Evolutionary conservation across 306 rosid species (phyloP).

Genomic region (Herpetospermum pedunculosum): DNA sequence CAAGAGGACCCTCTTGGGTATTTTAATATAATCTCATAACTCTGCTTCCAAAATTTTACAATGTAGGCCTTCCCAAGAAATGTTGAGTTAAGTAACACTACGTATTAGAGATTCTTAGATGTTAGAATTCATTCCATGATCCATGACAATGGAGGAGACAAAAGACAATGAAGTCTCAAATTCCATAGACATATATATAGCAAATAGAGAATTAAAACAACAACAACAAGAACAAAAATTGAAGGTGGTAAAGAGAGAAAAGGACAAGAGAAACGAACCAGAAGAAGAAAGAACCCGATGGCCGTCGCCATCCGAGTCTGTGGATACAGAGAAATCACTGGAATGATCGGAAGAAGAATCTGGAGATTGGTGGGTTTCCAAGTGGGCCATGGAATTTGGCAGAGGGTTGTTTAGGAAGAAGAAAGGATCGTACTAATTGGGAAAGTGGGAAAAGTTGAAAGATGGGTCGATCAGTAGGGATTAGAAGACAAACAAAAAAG

Average conservation of each 20-base stretch:
- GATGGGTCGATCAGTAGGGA: not conserved
- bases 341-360: constrained; percentile 19
- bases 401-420: not conserved
- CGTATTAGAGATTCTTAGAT: not conserved
- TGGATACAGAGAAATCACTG: constrained; percentile 29
- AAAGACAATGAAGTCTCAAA: not conserved
- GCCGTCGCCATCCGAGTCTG: constrained; percentile 16
- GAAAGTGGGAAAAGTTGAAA: not conserved
- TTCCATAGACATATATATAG: not conserved
- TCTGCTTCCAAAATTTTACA: not conserved
- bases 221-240: not conserved
- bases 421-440: not conserved
- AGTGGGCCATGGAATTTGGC: constrained; percentile 20
- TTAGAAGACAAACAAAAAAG: not conserved
- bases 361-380: constrained; percentile 6
- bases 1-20: not conserved
- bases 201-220: not conserved
- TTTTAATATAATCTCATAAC: not conserved
- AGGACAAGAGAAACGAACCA: not conserved
- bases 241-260: not conserved
- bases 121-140: not conserved
- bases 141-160: not conserved
- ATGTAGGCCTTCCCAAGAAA: not conserved
- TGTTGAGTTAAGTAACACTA: not conserved
- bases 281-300: constrained; percentile 6